Evolutionary conservation across 2,329 filamentous ascomycete genomes (phyloP).

Genomic region (Fusarium oligoseptatum): DNA sequence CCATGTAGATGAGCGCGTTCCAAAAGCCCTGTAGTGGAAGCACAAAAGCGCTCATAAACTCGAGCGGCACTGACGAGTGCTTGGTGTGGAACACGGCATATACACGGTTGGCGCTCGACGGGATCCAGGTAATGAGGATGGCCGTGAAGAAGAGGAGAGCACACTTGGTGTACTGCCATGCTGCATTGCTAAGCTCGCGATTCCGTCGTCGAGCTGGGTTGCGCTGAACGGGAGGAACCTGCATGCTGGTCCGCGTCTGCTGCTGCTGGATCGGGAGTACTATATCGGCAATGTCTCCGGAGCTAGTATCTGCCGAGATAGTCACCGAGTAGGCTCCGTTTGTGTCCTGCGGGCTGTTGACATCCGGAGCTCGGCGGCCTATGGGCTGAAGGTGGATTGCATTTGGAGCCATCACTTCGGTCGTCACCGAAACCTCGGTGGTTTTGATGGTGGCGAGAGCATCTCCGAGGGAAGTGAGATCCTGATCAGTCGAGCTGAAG

Average conservation of each 20-base stretch:
- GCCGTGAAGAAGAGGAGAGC: conserved; percentile 79
- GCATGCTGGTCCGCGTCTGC: conserved; percentile 21
- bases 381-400: conserved; percentile 45
- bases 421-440: conserved; percentile 75
- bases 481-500: conserved; percentile 63
- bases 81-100: conserved; percentile 74
- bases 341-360: conserved; percentile 21
- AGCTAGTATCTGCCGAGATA: conserved; percentile 57
- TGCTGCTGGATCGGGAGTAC: conserved; percentile 46
- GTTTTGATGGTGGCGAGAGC: conserved; percentile 66
- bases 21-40: conserved; percentile 87
- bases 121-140: conserved; percentile 81
- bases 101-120: conserved; percentile 81
- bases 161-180: conserved; percentile 78
- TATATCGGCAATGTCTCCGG: conserved; percentile 41
- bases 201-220: conserved; percentile 53
- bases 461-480: conserved; percentile 58
- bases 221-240: conserved; percentile 27
- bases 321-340: conserved; percentile 63
- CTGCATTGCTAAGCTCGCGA: conserved; percentile 71
- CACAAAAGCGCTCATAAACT: conserved; percentile 79
- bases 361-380: conserved; percentile 30
- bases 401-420: conserved; percentile 54
- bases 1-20: conserved; percentile 83
- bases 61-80: conserved; percentile 68